Evolutionary conservation across 176 grass and related monocot genomes (phyloP), one percentile per base, ranked within the genome.

Genomic region (Oropetium thomaeum): DNA sequence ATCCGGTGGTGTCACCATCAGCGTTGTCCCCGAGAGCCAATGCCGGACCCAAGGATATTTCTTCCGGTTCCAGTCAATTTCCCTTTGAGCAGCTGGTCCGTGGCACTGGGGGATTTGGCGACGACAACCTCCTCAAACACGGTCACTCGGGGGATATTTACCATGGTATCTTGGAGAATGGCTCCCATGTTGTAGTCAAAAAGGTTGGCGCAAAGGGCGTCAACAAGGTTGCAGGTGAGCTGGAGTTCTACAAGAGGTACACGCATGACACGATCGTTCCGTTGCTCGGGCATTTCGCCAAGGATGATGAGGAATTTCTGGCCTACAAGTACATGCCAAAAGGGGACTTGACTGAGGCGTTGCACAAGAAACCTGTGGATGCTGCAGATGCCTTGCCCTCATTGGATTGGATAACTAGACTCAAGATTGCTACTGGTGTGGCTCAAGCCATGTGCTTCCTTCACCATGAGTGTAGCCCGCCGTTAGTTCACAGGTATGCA

Each of bases 381-480:
- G 51, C 71, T 9, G 80, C 75, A 61, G 95, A 90, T n/a, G 82
- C 73, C 14, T 77, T 90, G 65, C 84, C 70, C 31, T 92, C 96
- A 20, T 83, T 95, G 76, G 91, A 99, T 84, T 99, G 96, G 96
- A 99, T 99, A 77, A 99, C 87, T 63, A 89, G 96, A 49, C 76
- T 95, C 53, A 99, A 99, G 81, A 99, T 99, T 32, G 96, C 96
- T 2, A 88, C 58, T 43, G 91, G 96, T 17, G 39, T 92, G 38
- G 91, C 86, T 16, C 91, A 99, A 73, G 96, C 91, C 12, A 83
- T 99, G 71, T 95, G 96, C 68, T 94, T 99, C 78, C 87, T 99
- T 81, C 96, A 99, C 59, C 84, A 99, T 1, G 96, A 95, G 71
- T 92, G 86, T 55, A 86, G 68, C 81, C 91, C 96, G 0, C 89